Evolutionary conservation across 495 filamentous ascomycete genomes (phyloP).

Genomic region (Penicillium egyptiacum): DNA sequence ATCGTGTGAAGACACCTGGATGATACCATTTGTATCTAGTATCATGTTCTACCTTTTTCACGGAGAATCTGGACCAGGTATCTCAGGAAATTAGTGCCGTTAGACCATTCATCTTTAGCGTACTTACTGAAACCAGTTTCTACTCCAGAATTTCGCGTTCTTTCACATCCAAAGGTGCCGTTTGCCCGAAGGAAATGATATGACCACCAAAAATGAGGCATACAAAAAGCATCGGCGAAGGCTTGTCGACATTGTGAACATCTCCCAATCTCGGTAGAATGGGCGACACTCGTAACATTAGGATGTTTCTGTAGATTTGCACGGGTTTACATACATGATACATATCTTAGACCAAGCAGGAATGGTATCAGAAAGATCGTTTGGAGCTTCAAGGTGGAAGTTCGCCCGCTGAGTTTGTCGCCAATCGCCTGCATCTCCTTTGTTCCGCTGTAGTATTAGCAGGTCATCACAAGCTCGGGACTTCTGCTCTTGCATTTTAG

Average conservation of each 20-base stretch:
- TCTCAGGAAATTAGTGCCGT: conserved; percentile 4
- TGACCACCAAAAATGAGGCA: conserved; percentile 16
- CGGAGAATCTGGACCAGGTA: conserved; percentile 9
- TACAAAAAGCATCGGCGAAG: conserved; percentile 2
- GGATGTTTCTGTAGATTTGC: not conserved
- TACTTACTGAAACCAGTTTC: conserved; percentile 12
- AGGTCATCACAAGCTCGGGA: not conserved
- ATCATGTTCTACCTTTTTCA: conserved; percentile 8
- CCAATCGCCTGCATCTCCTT: not conserved
- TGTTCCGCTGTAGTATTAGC: not conserved
- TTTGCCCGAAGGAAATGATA: not conserved
- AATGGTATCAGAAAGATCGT: not conserved
- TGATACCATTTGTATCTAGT: conserved; percentile 7
- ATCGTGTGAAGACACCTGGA: conserved; percentile 26
- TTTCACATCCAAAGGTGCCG: conserved; percentile 12
- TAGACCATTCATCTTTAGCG: too few relatives aligned
- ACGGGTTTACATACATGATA: not conserved
- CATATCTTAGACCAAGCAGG: conserved; percentile 5
- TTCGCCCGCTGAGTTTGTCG: not conserved
- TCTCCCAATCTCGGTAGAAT: not conserved
- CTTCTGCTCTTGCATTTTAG: conserved; percentile 7
- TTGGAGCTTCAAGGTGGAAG: conserved; percentile 1
- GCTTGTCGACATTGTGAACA: conserved; percentile 8
- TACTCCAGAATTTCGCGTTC: not conserved
- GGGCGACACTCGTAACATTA: not conserved